phyloP scores from a whole-genome alignment of 2,329 filamentous ascomycete species.

The Aureobasidium sp. region DNA sequence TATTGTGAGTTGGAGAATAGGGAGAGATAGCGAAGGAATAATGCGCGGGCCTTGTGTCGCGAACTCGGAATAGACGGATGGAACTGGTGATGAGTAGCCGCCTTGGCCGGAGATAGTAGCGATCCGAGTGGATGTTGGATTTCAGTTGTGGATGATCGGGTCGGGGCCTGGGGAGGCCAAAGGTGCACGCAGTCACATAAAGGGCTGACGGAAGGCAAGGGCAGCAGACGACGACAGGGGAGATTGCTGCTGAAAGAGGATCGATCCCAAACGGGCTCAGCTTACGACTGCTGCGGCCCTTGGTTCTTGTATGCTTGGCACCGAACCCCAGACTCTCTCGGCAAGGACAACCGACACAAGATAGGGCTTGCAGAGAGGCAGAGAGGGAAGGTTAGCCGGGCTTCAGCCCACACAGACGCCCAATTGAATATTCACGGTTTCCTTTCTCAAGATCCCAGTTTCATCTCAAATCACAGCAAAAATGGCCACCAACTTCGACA shows the following conservation, averaged over 20 bases:
- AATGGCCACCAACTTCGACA: conserved; percentile 48
- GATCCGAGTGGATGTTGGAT: not conserved
- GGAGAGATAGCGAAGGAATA: not conserved
- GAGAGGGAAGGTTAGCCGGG: conserved; percentile 13
- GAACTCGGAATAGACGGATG: not conserved
- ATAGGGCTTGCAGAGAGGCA: not conserved
- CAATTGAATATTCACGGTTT: conserved; percentile 5
- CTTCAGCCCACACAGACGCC: conserved; percentile 10
- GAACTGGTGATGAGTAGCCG: not conserved
- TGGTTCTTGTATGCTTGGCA: not conserved
- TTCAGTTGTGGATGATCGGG: not conserved
- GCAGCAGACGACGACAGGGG: not conserved
- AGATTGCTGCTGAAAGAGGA: conserved; percentile 6
- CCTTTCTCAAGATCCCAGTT: not conserved
- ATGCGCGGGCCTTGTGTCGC: not conserved
- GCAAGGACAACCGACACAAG: not conserved
- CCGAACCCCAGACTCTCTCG: not conserved
- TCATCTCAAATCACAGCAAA: conserved; percentile 44
- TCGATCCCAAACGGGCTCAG: not conserved
- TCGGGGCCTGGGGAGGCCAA: not conserved
- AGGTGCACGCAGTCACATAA: conserved; percentile 1
- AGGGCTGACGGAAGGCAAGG: not conserved
- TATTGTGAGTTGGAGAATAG: not conserved
- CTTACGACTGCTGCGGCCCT: not conserved
- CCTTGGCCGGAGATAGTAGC: conserved; percentile 2